Conservation (phyloP, 78 protist genomes). For the Dictyostelium intermedium region DNA sequence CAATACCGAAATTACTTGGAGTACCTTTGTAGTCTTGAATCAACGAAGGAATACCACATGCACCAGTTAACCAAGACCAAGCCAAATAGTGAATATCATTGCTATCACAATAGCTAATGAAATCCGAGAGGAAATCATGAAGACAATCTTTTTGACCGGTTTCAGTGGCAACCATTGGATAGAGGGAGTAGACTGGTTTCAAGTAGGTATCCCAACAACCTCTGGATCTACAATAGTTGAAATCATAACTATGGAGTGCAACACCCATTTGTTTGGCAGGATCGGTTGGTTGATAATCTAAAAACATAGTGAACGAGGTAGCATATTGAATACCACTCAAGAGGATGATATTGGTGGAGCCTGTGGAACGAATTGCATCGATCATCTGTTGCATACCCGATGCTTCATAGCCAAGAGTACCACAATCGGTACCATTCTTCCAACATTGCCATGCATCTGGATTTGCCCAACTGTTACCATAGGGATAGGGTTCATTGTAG, state of each 20-base stretch:
- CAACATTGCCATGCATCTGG: slow-evolving; percentile 74
- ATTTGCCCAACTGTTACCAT: slow-evolving; percentile 39
- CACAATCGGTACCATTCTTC: slow-evolving; percentile 50
- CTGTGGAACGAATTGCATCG: slow-evolving; percentile 53
- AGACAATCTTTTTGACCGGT: slow-evolving; percentile 73
- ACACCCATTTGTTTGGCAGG: slow-evolving; percentile 49
- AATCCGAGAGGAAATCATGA: slow-evolving; percentile 40
- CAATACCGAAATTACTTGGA: slow-evolving; percentile 33
- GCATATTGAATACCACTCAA: slow-evolving; percentile 76
- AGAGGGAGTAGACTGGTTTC: slow-evolving; percentile 22
- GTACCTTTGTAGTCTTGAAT: slow-evolving; percentile 19
- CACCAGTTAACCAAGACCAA: slow-evolving; percentile 64
- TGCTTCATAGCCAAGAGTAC: background rate
- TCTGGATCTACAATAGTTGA: slow-evolving; percentile 45
- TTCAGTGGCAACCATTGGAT: slow-evolving; percentile 67
- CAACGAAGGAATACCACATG: slow-evolving; percentile 43
- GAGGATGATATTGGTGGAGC: slow-evolving; percentile 28
- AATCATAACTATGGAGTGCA: slow-evolving; percentile 47
- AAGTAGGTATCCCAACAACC: slow-evolving; percentile 74
- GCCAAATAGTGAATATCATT: slow-evolving; percentile 57
- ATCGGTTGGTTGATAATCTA: slow-evolving; percentile 47
- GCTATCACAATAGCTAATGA: slow-evolving; percentile 30
- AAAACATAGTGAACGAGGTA: slow-evolving; percentile 24
- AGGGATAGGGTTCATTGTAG: slow-evolving; percentile 75
- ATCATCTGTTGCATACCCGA: slow-evolving; percentile 60